These are phyloP conservation scores for Noccaea bulbosa DNA, from an alignment of 345 rosid species.

Conservation along the genomic window DNA sequence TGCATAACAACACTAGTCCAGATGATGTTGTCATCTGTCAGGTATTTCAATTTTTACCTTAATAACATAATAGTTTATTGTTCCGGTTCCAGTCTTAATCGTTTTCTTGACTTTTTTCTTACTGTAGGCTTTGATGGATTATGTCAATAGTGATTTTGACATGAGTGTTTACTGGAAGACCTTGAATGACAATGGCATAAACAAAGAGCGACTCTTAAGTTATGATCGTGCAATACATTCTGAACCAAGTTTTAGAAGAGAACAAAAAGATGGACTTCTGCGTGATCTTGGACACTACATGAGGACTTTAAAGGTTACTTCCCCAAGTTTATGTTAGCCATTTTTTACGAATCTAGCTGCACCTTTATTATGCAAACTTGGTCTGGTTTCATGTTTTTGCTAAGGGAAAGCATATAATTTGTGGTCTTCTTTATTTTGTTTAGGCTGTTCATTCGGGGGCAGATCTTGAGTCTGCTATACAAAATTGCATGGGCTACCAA, in stretches of 20 bases:
- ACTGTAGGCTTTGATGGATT: slow-evolving; percentile 88
- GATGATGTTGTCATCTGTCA: slow-evolving; percentile 97
- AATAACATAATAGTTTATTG: slow-evolving; percentile 5
- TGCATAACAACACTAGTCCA: slow-evolving; percentile 99
- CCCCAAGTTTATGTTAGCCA: slow-evolving; percentile 23
- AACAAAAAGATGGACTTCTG: slow-evolving; percentile 83
- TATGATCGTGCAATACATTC: slow-evolving; percentile 94
- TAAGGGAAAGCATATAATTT: slow-evolving; percentile 15
- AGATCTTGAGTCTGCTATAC: slow-evolving; percentile 94
- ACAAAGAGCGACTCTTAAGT: slow-evolving; percentile 88
- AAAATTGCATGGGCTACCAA: slow-evolving; percentile 94
- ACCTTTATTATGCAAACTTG: slow-evolving; percentile 24
- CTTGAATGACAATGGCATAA: slow-evolving; percentile 90
- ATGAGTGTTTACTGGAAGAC: slow-evolving; percentile 93
- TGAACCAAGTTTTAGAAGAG: slow-evolving; percentile 82
- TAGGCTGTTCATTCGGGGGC: slow-evolving; percentile 99
- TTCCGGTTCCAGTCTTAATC: slow-evolving; percentile 2
- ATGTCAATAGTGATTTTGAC: slow-evolving; percentile 75
- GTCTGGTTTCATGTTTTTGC: slow-evolving; percentile 19
- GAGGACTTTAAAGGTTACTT: slow-evolving; percentile 93
- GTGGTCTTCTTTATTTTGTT: slow-evolving; percentile 39
- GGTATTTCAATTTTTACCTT: slow-evolving; percentile 51
- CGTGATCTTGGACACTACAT: slow-evolving; percentile 91
- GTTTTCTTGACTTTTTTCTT: slow-evolving; percentile 33
- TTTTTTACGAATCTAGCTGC: slow-evolving; percentile 26